phyloP scores from a whole-genome alignment of 2,329 filamentous ascomycete genomes.

The Fonsecaea nubica region DNA sequence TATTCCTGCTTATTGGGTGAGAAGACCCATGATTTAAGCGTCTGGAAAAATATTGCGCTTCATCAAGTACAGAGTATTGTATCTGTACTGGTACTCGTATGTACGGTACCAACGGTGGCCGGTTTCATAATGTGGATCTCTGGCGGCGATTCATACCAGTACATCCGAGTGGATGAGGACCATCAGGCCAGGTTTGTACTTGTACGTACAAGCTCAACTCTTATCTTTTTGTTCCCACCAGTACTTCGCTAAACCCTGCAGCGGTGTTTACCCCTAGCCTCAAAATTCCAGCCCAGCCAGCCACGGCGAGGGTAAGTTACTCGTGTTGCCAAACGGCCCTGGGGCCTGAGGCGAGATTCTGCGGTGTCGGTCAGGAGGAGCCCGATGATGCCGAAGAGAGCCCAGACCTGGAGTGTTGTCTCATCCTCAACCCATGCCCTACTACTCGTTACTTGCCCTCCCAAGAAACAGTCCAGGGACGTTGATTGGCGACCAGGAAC shows the following conservation, averaged over 20 bases:
- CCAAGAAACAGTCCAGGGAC: neutral
- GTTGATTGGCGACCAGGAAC: neutral
- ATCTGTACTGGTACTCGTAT: neutral
- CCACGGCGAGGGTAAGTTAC: neutral
- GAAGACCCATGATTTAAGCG: neutral
- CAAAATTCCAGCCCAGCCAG: slow-evolving; percentile 1
- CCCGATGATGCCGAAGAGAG: slow-evolving; percentile 5
- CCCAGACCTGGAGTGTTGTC: neutral
- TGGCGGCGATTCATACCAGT: neutral
- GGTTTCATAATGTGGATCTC: neutral
- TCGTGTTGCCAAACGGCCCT: neutral
- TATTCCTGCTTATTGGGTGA: neutral
- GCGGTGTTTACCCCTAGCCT: neutral
- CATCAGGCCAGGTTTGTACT: neutral
- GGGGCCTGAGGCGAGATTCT: neutral
- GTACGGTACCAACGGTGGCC: neutral
- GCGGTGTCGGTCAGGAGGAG: slow-evolving; percentile 3
- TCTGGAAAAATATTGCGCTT: neutral
- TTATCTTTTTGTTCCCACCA: neutral
- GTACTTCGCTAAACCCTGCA: neutral
- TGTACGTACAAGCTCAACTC: neutral
- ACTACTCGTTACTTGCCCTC: too few relatives aligned
- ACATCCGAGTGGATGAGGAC: neutral
- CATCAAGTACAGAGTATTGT: neutral
- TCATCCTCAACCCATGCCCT: neutral